These are phyloP conservation scores for Tylopilus sp. DNA, from an alignment of 768 basidiomycete species.

Conservation along the genomic window DNA sequence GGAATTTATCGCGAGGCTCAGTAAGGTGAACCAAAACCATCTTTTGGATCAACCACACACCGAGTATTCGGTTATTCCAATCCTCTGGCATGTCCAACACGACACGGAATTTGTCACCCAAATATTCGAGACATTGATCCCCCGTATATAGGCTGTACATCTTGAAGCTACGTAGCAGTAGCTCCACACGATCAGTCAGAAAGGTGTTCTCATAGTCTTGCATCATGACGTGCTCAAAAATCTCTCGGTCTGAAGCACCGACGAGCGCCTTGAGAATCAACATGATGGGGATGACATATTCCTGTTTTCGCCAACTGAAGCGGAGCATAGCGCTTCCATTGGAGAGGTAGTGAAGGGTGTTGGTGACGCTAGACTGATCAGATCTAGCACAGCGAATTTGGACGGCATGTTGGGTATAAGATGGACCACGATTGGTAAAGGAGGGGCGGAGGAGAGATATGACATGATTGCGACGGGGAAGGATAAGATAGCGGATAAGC, in stretches of 20 bases:
- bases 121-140: conserved; percentile 88
- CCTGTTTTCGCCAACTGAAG: conserved; percentile 96
- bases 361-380: conserved; percentile 92
- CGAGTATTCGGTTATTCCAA: conserved; percentile 80
- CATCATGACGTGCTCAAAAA: conserved; percentile 96
- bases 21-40: conserved; percentile 88
- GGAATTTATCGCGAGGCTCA: conserved; percentile 87
- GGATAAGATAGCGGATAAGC: conserved; percentile 94
- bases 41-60: conserved; percentile 78
- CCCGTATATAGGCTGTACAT: conserved; percentile 84
- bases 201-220: conserved; percentile 97
- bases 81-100: conserved; percentile 91
- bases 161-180: conserved; percentile 93
- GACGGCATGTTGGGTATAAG: conserved; percentile 91
- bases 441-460: conserved; percentile 89
- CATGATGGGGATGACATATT: conserved; percentile 98
- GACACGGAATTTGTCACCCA: conserved; percentile 95
- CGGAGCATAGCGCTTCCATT: conserved; percentile 96
- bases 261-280: conserved; percentile 92
- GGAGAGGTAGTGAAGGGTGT: conserved; percentile 95
- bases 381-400: conserved; percentile 93
- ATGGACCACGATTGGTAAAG: conserved; percentile 89
- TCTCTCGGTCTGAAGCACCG: conserved; percentile 89
- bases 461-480: conserved; percentile 94
- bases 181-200: conserved; percentile 93